Evolutionary conservation across 176 grass and related monocot species (phyloP), one percentile per base, ranked within the genome.

Genomic region (Poa annua): DNA sequence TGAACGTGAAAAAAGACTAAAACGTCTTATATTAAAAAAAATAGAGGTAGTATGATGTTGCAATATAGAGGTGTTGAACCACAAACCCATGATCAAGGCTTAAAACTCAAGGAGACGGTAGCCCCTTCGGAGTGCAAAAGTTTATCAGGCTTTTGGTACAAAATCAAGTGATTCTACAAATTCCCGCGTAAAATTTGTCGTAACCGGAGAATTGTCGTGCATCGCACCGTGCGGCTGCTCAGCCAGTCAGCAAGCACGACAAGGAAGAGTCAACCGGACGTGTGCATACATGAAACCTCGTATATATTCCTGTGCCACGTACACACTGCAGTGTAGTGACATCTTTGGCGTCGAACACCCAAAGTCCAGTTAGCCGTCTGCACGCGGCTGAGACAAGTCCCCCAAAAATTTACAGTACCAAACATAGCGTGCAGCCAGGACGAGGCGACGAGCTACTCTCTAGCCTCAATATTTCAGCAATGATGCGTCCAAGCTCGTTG

Each of bases 51-150:
- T n/a, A 56, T 56, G 7, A 56, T 22, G 54, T 9, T 56, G 20
- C 8, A 2, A 56, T 56, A 48, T 2, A 45, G 20, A 56, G 10
- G n/a, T 22, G 9, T 22, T 57, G 8, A 11, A 59, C 55, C n/a
- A 24, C 55, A 21, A 57, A 24, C 55, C 24, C n/a, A 22, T 24
- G 55, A 24, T n/a, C 55, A 59, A 59, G 55, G 9, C 9, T 59
- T 59, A 59, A 59, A 59, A 59, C 55, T 59, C n/a, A 59, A 24
- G 55, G 55, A 59, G n/a, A 59, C 21, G n/a, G 55, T 24, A 57
- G 20, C 8, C 54, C 22, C n/a, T 57, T 22, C n/a, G n/a, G 9
- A 24, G 10, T 59, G 55, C 55, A 56, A 59, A 3, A 59, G 0
- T 24, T 4, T 24, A 24, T 59, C n/a, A 59, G 7, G 8, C 3